A percentile compares a stretch with the other conserved stretches of the same genome.
Evolutionary conservation across 2,329 filamentous ascomycete species (phyloP).

Genomic region (Ceratocystis harringtonii): DNA sequence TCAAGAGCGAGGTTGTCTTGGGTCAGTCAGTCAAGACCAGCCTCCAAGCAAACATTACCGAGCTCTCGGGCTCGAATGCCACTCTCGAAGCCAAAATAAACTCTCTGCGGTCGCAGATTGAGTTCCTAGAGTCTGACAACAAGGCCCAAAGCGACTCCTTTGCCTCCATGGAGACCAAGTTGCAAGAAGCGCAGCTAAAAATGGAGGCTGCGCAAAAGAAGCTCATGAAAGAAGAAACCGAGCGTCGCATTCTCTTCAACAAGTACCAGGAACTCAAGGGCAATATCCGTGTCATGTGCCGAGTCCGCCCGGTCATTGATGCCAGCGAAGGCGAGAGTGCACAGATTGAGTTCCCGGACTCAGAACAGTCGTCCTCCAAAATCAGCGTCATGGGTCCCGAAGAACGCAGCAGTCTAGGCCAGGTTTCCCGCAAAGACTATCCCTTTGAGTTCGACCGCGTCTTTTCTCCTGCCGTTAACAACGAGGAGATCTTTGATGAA

Average conservation of each 20-base stretch:
- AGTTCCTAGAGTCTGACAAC: constrained; percentile 78
- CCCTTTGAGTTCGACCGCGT: constrained; percentile 88
- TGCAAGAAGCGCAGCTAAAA: constrained; percentile 59
- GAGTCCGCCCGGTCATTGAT: constrained; percentile 63
- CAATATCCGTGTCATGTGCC: constrained; percentile 96
- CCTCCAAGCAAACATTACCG: constrained; percentile 38
- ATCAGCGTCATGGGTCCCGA: constrained; percentile 72
- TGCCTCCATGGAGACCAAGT: constrained; percentile 61
- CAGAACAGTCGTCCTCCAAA: constrained; percentile 67
- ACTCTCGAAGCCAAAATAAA: constrained; percentile 61
- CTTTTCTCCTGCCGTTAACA: constrained; percentile 62
- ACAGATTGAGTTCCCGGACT: constrained; percentile 61
- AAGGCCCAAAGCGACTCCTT: constrained; percentile 81
- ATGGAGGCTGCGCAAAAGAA: constrained; percentile 63
- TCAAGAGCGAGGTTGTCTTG: constrained; percentile 39
- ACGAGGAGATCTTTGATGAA: constrained; percentile 82
- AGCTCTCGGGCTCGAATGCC: constrained; percentile 44
- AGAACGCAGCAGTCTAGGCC: constrained; percentile 66
- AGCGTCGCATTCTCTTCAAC: constrained; percentile 85
- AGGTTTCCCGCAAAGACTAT: constrained; percentile 61
- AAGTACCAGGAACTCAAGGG: constrained; percentile 96
- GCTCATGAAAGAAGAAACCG: constrained; percentile 77
- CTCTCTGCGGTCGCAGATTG: constrained; percentile 64
- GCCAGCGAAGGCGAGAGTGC: constrained; percentile 49
- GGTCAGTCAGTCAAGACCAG: constrained; percentile 48